Base-by-base conservation (phyloP, 2,329 filamentous ascomycete genomes). In the Pseudofabraea citricarpa region DNA sequence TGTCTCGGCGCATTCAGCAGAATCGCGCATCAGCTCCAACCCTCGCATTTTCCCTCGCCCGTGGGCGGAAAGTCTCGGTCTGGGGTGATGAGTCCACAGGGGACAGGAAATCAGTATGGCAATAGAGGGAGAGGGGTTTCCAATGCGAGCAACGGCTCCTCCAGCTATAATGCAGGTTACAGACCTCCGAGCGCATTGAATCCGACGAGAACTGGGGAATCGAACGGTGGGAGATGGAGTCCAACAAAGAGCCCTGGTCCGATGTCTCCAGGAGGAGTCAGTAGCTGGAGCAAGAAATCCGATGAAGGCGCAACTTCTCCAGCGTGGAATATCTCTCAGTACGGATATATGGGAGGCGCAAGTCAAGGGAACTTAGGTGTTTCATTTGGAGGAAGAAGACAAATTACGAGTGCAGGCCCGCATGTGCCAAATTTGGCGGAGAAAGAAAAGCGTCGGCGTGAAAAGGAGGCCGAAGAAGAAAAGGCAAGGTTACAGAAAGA, bases 311-410 rank as follows among this genome's bases (percentile, higher is more conserved):
- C 75, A 35, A 96, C 90, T 2, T 75, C 83, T 20, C 93, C 93
- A 0, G 93, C 93, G 2, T 98, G 93, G 93, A 98, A 97, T 62
- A 97, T 97, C 55, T 86, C 90, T 45, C 93, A 98, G 62, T 98
- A 98, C 61, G 90, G 93, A 6, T 98, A 96, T 66, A 93, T 97
- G 85, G 93, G 93, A 45, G 93, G 93, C 38, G 93, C 93, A 20
- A 96, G 88, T 58, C 93, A 98, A 64, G 91, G 89, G 3, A 97
- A 95, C 56, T 81, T 96, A 49, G 93, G 93, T 15, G 89, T 98
- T 55, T 81, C 87, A 9, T 97, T 97, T 65, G 93, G 93, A 44
- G 88, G 84, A 15, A 80, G 90, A 56, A 81, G 93, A 47, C 93
- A 98, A 67, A 97, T 98, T 61, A 97, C 90, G 7, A 89, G 77